These are phyloP conservation scores for Fusarium circinatum DNA, from an alignment of 2,329 filamentous ascomycete species.

Conservation along the genomic window DNA sequence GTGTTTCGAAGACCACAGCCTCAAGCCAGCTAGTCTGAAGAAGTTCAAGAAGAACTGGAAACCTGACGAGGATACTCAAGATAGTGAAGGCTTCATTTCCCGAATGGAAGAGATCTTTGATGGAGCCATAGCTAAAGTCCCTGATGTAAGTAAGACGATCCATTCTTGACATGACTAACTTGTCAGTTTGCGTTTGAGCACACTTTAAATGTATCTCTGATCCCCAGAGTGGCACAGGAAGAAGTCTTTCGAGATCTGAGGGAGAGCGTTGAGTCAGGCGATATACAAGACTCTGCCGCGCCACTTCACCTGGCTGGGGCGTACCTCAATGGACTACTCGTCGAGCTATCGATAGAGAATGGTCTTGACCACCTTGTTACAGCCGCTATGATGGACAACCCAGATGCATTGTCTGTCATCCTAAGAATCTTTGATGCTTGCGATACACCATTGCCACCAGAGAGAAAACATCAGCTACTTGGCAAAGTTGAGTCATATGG, in stretches of 20 bases:
- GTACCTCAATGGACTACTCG: neutral
- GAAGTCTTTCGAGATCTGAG: neutral
- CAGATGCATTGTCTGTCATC: neutral
- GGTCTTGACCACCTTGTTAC: neutral
- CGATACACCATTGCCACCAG: fast-evolving
- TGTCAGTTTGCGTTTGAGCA: neutral
- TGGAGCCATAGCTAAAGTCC: neutral
- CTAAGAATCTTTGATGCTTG: neutral
- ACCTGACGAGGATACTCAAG: neutral
- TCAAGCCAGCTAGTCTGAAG: neutral
- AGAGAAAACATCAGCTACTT: fast-evolving
- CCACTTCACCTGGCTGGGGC: neutral
- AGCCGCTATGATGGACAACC: neutral
- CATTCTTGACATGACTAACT: too few relatives aligned
- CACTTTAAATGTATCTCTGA: neutral
- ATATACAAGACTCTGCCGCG: neutral
- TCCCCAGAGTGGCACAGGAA: neutral
- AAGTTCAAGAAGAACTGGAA: neutral
- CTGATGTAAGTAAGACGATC: neutral
- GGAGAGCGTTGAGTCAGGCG: neutral
- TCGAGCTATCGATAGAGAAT: neutral
- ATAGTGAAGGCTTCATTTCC: neutral
- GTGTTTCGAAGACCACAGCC: neutral
- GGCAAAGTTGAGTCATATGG: neutral
- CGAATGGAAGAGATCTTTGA: neutral